Percentiles rank a stretch among this genome's conserved stretches.
phyloP scores from a whole-genome alignment of 305 asterid genomes.

The Solanum hybrid region DNA sequence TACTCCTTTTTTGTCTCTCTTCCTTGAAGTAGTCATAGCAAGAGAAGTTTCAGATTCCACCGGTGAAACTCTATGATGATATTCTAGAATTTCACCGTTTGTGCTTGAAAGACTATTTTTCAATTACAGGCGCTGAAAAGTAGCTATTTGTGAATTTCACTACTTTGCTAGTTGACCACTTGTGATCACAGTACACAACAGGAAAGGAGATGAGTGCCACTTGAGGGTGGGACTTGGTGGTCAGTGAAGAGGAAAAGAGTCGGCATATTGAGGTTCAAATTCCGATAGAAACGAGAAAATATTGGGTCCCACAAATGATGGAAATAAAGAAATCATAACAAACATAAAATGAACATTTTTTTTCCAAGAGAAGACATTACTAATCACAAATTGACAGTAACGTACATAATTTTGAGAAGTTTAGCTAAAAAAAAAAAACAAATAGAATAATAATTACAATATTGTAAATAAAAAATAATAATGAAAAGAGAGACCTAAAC shows the following conservation, averaged over 20 bases:
- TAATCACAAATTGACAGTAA: not conserved
- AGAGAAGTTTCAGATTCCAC: not conserved
- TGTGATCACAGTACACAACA: not conserved
- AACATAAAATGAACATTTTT: not conserved
- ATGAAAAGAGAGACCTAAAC: not conserved
- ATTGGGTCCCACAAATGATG: not conserved
- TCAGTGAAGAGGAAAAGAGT: not conserved
- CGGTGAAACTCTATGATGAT: not conserved
- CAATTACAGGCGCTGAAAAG: not conserved
- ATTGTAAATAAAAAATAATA: not conserved
- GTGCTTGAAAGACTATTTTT: not conserved
- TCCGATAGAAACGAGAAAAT: not conserved
- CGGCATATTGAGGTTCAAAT: not conserved
- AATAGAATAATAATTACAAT: not conserved
- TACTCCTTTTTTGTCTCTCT: not conserved
- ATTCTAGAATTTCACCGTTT: not conserved
- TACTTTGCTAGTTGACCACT: not conserved
- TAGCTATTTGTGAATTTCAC: not conserved
- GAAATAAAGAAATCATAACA: not conserved
- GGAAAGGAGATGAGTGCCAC: too few relatives aligned
- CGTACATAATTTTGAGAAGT: not conserved
- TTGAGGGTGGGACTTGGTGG: not conserved
- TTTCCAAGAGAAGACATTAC: not conserved
- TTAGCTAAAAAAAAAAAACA: not conserved
- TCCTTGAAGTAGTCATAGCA: not conserved